A percentile compares a stretch with the other conserved stretches of the same genome.
phyloP scores from a whole-genome alignment of 2,329 filamentous ascomycete genomes.

The Colletotrichum viniferum region DNA sequence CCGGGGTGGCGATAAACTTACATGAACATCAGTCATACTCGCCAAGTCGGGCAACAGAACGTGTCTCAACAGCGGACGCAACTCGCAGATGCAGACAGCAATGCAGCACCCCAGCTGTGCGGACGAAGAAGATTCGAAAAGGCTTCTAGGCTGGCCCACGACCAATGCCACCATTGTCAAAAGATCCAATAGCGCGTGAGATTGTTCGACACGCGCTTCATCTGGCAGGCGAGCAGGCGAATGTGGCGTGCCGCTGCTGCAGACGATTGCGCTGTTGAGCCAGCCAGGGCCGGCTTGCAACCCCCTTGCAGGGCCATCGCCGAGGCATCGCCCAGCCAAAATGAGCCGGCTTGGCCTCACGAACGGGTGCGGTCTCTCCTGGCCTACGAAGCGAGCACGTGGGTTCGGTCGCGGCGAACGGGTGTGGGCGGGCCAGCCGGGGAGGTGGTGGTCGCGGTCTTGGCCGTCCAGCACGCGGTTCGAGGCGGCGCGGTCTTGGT shows the following conservation, averaged over 20 bases:
- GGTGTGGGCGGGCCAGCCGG: background rate
- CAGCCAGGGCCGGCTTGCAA: background rate
- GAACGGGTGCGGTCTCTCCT: background rate
- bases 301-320: background rate
- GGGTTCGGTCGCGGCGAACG: background rate
- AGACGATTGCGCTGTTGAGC: background rate
- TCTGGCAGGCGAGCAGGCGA: background rate
- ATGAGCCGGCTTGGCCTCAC: background rate
- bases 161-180: background rate
- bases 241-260: background rate
- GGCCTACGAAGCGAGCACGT: slow-evolving; percentile 18
- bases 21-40: background rate
- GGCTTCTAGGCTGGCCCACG: background rate
- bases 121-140: background rate
- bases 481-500: background rate
- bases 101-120: background rate
- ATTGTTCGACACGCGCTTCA: background rate
- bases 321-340: background rate
- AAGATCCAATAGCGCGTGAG: background rate
- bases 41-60: background rate
- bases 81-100: background rate
- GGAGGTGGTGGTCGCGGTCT: background rate
- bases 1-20: background rate
- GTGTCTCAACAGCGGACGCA: background rate
- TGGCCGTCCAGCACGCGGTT: background rate